phyloP scores from a whole-genome alignment of 495 filamentous ascomycete species.

The Penicillium pulvis region DNA sequence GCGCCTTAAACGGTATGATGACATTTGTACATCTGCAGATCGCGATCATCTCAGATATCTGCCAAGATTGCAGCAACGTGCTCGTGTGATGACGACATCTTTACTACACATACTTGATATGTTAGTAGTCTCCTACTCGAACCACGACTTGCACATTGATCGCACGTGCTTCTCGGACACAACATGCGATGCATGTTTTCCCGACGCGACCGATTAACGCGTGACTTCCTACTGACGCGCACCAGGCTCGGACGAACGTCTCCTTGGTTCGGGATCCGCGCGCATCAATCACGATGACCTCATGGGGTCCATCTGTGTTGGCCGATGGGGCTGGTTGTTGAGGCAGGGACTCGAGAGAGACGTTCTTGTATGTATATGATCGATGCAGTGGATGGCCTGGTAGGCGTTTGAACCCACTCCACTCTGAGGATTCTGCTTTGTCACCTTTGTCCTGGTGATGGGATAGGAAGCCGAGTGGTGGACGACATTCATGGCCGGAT shows the following conservation, averaged over 20 bases:
- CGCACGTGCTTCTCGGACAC: conserved; percentile 69
- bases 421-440: neutral
- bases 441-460: conserved; percentile 10
- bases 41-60: neutral
- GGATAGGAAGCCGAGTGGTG: conserved; percentile 45
- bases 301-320: conserved; percentile 25
- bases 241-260: conserved; percentile 68
- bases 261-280: conserved; percentile 59
- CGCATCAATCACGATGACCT: conserved; percentile 51
- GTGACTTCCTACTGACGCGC: conserved; percentile 67
- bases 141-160: conserved; percentile 67
- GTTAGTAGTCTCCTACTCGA: conserved; percentile 48
- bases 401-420: conserved; percentile 30
- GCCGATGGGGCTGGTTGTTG: conserved; percentile 17
- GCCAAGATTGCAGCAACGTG: neutral
- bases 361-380: conserved; percentile 57
- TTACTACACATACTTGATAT: neutral
- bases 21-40: neutral
- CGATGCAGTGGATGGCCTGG: conserved; percentile 67
- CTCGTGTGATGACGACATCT: neutral
- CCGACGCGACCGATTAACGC: conserved; percentile 66
- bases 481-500: conserved; percentile 64
- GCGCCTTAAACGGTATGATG: neutral
- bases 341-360: conserved; percentile 56
- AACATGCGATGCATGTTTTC: conserved; percentile 66